These are phyloP conservation scores for Boletus subcaerulescens DNA, from an alignment of 768 basidiomycete species.

Conservation along the genomic window DNA sequence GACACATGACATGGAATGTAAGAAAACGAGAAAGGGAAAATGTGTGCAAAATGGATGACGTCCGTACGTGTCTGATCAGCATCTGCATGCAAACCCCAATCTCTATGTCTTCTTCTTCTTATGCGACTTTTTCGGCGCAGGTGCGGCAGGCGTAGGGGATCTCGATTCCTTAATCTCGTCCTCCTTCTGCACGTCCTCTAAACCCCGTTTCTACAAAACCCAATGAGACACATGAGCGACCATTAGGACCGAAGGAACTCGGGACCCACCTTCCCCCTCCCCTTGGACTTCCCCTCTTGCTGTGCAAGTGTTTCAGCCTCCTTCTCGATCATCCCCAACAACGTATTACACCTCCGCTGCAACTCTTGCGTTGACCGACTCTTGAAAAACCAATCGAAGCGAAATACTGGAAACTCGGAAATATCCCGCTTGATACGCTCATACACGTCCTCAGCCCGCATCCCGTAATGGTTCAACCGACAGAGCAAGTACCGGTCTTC, in stretches of 20 bases:
- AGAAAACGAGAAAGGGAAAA: not conserved
- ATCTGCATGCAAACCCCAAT: not conserved
- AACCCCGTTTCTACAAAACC: conserved; percentile 57
- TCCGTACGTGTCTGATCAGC: not conserved
- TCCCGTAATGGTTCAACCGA: conserved; percentile 84
- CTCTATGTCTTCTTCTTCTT: conserved; percentile 68
- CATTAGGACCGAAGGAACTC: not conserved
- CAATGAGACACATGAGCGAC: not conserved
- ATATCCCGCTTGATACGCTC: conserved; percentile 96
- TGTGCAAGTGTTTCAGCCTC: conserved; percentile 69
- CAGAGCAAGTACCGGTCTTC: conserved; percentile 95
- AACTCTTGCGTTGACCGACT: conserved; percentile 88
- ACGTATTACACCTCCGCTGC: conserved; percentile 80
- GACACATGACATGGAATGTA: too few species aligned
- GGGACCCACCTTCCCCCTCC: conserved; percentile 61
- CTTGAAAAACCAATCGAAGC: conserved; percentile 99
- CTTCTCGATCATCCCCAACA: conserved; percentile 89
- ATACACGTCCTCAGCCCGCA: conserved; percentile 86
- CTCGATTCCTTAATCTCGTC: conserved; percentile 51
- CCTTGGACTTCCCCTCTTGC: conserved; percentile 64
- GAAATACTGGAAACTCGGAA: conserved; percentile 92
- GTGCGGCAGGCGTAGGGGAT: conserved; percentile 56
- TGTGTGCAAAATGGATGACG: not conserved
- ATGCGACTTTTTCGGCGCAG: conserved; percentile 52
- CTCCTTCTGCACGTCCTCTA: conserved; percentile 60